A percentile compares a stretch with the other conserved stretches of the same genome.
Evolutionary conservation across 495 filamentous ascomycete species (phyloP).

Genomic region (Lophiostoma macrostomum): DNA sequence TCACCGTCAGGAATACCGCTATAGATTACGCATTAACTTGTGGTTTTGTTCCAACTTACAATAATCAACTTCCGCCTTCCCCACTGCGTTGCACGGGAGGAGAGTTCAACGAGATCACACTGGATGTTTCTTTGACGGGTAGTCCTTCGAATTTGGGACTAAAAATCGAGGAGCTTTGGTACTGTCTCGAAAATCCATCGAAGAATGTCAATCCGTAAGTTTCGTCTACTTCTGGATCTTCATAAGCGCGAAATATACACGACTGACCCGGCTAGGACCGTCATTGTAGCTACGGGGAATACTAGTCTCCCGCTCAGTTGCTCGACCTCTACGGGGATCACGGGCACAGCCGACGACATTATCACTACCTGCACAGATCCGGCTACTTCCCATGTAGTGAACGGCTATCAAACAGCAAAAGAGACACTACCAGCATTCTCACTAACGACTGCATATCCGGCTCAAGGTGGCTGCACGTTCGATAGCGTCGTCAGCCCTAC

Average conservation of each 20-base stretch:
- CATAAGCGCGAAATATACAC: background rate
- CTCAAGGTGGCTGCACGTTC: conserved; percentile 10
- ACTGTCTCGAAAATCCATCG: conserved; percentile 7
- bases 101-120: conserved; percentile 18
- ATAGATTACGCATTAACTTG: conserved; percentile 1
- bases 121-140: conserved; percentile 5
- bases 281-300: conserved; percentile 5
- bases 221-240: background rate
- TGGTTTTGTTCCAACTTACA: background rate
- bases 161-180: conserved; percentile 15
- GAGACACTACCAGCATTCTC: background rate
- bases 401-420: background rate
- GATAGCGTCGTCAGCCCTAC: conserved; percentile 9
- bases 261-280: background rate
- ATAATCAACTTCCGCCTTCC: background rate
- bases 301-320: background rate
- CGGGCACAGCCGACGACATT: conserved; percentile 3
- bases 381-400: background rate
- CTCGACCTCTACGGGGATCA: background rate
- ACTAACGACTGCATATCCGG: background rate
- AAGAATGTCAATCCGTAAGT: conserved; percentile 6
- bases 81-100: conserved; percentile 11
- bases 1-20: conserved; percentile 12
- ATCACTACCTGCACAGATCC: background rate
- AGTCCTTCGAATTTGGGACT: background rate